Base-by-base conservation (phyloP, 345 rosid species). In the Gossypium stocksii region DNA sequence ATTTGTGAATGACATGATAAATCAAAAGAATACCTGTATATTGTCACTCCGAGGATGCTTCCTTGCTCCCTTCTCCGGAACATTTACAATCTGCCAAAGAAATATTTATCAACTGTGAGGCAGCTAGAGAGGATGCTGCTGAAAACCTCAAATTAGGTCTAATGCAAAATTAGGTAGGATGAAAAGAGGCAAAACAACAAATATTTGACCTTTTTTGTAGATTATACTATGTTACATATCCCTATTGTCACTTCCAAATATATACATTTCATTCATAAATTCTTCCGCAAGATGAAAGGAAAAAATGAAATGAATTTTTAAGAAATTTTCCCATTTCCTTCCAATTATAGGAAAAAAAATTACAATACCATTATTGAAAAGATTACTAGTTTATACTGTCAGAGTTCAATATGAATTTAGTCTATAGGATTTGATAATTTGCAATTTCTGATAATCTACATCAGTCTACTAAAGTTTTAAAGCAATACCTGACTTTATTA, bases 1-100 rank as follows among this genome's bases (percentile, higher is more conserved):
- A 65, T 48, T 71, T 52, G 62, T 14, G 16, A 22, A 76, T 76
- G 20, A 66, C 22, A 53, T 53, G 45, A 74, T 76, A 41, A 66
- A n/a, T 66, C 59, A 51, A 71, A 76, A 20, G 80, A 77, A 46
- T 81, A 94, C 98, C 97, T 94, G 98, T 85, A 94, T 85, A 82
- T 88, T 94, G 82, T 92, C 97, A 77, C 94, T 93, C 68, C 97
- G 89, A 73, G 98, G 97, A 85, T 94, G 98, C 86, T 94, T 94
- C 86, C 98, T 91, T 64, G 97, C 95, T 52, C 97, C 98, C 77
- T 94, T 94, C 88, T 93, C 97, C 27, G 98, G 98, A 84, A 94
- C 97, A 80, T 87, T 94, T 48, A 94, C 97, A 29, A 89, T 87
- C 98, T 94, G 94, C 51, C 38, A 79, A 65, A 51, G 81, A 57